Conservation (phyloP, 2,329 filamentous ascomycete genomes). For the Penicillium hordei region DNA sequence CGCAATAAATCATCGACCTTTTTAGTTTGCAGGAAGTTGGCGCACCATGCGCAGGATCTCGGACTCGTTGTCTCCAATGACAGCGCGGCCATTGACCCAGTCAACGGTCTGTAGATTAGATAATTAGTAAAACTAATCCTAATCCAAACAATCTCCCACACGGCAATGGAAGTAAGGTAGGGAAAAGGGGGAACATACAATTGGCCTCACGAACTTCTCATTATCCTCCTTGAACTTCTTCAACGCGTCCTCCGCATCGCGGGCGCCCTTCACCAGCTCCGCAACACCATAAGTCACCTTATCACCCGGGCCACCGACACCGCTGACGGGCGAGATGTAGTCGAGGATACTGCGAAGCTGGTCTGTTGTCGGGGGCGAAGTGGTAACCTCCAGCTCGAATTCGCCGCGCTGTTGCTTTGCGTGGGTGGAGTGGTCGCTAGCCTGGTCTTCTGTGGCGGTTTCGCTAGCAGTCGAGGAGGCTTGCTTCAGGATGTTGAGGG, state of each 20-base stretch:
- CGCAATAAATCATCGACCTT: background rate
- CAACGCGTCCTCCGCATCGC: conserved; percentile 72
- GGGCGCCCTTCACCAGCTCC: conserved; percentile 73
- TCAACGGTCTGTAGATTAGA: conserved; percentile 62
- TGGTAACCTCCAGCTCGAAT: conserved; percentile 85
- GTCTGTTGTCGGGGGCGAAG: conserved; percentile 74
- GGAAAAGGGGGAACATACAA: conserved; percentile 58
- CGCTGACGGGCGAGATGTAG: conserved; percentile 56
- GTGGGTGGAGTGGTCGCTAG: conserved; percentile 64
- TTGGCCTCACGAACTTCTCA: conserved; percentile 66
- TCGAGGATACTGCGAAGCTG: conserved; percentile 82
- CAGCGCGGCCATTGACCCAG: conserved; percentile 86
- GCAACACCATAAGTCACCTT: conserved; percentile 62
- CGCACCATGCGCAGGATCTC: conserved; percentile 82
- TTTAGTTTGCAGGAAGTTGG: conserved; percentile 39
- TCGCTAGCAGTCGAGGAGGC: conserved; percentile 67
- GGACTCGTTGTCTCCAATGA: conserved; percentile 75
- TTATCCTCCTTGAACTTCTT: conserved; percentile 72
- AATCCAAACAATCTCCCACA: too few relatives aligned
- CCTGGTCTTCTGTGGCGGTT: conserved; percentile 71
- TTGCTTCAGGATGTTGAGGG: conserved; percentile 76
- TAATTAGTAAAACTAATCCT: conserved; percentile 22
- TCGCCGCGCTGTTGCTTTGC: conserved; percentile 61
- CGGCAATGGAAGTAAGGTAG: background rate
- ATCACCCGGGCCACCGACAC: conserved; percentile 56